These are phyloP conservation scores for Microthyrium microscopicum DNA, from an alignment of 2,329 filamentous ascomycete species.

Conservation along the genomic window DNA sequence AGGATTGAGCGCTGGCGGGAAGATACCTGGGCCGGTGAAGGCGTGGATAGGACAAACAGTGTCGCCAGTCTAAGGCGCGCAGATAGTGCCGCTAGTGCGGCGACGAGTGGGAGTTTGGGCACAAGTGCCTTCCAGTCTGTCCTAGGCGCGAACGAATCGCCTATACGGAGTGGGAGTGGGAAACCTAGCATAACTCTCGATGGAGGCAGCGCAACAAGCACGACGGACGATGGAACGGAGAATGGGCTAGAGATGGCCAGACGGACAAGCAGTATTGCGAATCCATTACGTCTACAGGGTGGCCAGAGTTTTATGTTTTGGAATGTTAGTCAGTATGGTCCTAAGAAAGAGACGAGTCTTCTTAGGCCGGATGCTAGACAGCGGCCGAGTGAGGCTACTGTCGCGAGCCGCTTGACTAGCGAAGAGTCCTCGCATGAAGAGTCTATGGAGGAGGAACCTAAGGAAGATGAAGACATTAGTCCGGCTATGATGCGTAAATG, in stretches of 20 bases:
- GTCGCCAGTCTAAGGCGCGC: neutral
- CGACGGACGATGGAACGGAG: neutral
- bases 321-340: slow-evolving; percentile 22
- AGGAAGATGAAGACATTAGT: no score
- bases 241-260: slow-evolving; percentile 11
- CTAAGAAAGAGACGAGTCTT: slow-evolving; percentile 7
- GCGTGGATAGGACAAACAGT: neutral
- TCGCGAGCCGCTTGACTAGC: no score
- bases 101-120: neutral
- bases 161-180: no score
- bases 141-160: no score
- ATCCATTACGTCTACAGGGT: slow-evolving; percentile 32
- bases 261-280: slow-evolving; percentile 14
- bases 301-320: slow-evolving; percentile 38
- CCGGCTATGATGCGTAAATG: no score
- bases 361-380: slow-evolving; percentile 7
- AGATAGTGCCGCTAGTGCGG: neutral
- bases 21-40: neutral
- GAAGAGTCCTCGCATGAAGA: no score
- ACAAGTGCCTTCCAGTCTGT: neutral
- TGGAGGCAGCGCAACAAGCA: no score
- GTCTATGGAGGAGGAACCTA: no score
- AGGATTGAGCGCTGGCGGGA: slow-evolving; percentile 13
- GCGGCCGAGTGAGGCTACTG: no score
- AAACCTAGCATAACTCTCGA: no score